Evolutionary conservation across 441 rosid genomes (phyloP).

Genomic region (Syzygium malaccense): DNA sequence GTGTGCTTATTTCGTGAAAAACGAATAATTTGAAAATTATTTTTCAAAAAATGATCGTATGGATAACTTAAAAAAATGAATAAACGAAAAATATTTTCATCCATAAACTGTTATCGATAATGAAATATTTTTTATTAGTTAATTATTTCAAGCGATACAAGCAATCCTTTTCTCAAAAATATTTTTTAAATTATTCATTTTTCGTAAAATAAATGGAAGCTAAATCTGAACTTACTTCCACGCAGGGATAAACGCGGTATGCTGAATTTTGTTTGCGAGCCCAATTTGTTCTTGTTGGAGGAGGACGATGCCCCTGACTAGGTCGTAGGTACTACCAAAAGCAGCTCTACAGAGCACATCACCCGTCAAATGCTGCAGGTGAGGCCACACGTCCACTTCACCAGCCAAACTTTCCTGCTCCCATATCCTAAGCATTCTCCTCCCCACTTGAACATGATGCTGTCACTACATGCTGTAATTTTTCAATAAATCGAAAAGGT

Average conservation of each 20-base stretch:
- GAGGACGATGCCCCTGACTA: not conserved
- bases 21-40: no score
- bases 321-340: not conserved
- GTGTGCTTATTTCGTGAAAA: no score
- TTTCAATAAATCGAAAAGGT: not conserved
- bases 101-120: no score
- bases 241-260: not conserved
- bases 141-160: no score
- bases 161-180: no score
- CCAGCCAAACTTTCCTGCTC: not conserved
- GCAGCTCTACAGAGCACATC: not conserved
- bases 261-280: not conserved
- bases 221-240: not conserved
- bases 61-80: no score
- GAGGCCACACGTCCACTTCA: not conserved
- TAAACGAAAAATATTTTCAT: no score
- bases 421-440: not conserved
- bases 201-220: no score
- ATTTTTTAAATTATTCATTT: no score
- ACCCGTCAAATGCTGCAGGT: not conserved
- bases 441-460: not conserved
- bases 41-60: no score
- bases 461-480: not conserved
- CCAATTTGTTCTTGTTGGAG: not conserved
- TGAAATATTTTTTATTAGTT: no score